Evolutionary conservation across 257 asterid species (phyloP).

Genomic region (Ilex asprella): DNA sequence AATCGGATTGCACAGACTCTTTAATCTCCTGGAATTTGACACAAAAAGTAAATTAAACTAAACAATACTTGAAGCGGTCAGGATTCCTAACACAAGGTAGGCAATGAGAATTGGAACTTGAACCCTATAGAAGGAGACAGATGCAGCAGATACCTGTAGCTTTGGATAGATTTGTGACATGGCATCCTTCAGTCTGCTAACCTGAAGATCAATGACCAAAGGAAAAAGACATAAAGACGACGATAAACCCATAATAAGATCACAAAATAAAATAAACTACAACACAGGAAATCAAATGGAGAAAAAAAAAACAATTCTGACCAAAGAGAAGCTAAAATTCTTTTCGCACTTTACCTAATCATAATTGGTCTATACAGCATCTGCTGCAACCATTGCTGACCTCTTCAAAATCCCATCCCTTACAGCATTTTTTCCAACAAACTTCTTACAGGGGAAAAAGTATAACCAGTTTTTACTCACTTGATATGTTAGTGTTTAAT

Average conservation of each 20-base stretch:
- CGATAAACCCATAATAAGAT: background rate
- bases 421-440: no score
- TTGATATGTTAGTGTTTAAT: no score
- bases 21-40: constrained; percentile 62
- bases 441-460: no score
- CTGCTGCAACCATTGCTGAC: no score
- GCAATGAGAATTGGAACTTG: no score
- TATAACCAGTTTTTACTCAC: no score
- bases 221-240: background rate
- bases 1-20: constrained; percentile 89
- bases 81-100: background rate
- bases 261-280: background rate
- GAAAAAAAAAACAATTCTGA: no score
- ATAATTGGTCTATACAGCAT: background rate
- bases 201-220: constrained; percentile 33
- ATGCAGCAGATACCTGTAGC: constrained; percentile 54
- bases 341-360: background rate
- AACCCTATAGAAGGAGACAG: background rate
- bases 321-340: background rate
- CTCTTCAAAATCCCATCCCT: no score
- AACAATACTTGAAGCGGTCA: background rate
- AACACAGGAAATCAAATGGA: background rate
- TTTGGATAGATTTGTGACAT: constrained; percentile 78
- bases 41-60: constrained; percentile 8
- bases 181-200: constrained; percentile 72